These are phyloP conservation scores for Coleophoma crateriformis DNA, from an alignment of 2,329 filamentous ascomycete genomes.

Conservation along the genomic window DNA sequence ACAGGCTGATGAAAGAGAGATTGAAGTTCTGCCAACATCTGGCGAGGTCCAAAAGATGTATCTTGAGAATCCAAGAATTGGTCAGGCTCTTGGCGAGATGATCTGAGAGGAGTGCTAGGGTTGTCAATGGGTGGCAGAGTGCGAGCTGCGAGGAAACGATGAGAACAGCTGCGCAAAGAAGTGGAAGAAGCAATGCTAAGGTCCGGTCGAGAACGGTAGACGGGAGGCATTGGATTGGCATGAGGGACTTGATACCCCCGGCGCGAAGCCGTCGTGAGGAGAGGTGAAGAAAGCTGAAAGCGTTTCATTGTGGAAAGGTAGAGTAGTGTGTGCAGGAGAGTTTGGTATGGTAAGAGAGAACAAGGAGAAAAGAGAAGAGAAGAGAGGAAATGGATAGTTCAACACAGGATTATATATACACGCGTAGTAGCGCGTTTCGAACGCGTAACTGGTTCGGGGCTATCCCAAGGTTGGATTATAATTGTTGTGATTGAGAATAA, in stretches of 20 bases:
- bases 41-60: neutral
- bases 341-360: neutral
- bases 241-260: neutral
- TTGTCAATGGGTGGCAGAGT: neutral
- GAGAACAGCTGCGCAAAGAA: neutral
- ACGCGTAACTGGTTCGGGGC: no score
- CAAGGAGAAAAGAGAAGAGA: neutral
- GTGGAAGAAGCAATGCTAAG: neutral
- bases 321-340: neutral
- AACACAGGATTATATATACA: no score
- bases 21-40: neutral
- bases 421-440: no score
- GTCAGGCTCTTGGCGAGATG: neutral
- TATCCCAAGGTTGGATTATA: no score
- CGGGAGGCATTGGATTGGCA: neutral
- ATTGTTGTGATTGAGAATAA: no score
- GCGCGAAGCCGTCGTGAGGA: neutral
- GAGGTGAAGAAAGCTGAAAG: neutral
- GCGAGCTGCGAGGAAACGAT: neutral
- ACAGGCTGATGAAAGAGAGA: neutral
- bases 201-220: slow-evolving; percentile 1
- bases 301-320: neutral
- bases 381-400: neutral
- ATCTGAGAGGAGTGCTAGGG: neutral
- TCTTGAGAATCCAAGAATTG: neutral